Base-by-base conservation (phyloP, 768 basidiomycete species). In the Clitopilus passeckerianus region DNA sequence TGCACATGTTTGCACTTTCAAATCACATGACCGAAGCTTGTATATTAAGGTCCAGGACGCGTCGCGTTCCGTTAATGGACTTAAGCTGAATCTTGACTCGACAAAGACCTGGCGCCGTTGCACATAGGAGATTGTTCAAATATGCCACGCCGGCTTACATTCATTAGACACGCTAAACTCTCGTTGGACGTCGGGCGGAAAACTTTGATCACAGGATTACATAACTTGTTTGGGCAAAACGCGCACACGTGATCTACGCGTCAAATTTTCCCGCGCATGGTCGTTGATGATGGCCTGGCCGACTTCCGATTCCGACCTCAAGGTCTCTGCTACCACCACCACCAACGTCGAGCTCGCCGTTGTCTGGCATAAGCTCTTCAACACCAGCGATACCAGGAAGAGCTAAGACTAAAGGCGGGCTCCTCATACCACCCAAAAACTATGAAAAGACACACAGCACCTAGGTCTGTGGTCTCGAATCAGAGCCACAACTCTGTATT, bases 361-460 rank as follows among this genome's bases (percentile, higher is more conserved):
- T 50, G 46, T 23, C 6, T 23, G 18, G 9, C 46, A 7, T 23
- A 20, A 12, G 18, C 46, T 50, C 46, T 22, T 50, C 22, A 10
- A 50, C 46, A 10, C 46, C 46, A 50, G 46, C 46, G 46, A 50
- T 22, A 50, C 46, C 46, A 50, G 46, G n/a, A 22, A 50, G 46
- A 20, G 46, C 46, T 18, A 22, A 22, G 3, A 10, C 46, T 50
- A 50, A 12, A 10, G 46, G 46, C 16, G 46, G 37, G n/a, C 37
- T 41, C n/a, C 37, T 41, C 3, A 5, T 16, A 18, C 3, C 18
- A 16, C 20, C 20, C n/a, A 20, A 50, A 50, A 35, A 65, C 64
- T 59, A 78, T 78, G 78, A 73, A 71, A 64, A 69, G 71, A 65
- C 74, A 71, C 35, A 59, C 70, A 59, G 71, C 62, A 71, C 46